These are phyloP conservation scores for Schizophyllum amplum DNA, from an alignment of 1,284 basidiomycete genomes.

Conservation along the genomic window DNA sequence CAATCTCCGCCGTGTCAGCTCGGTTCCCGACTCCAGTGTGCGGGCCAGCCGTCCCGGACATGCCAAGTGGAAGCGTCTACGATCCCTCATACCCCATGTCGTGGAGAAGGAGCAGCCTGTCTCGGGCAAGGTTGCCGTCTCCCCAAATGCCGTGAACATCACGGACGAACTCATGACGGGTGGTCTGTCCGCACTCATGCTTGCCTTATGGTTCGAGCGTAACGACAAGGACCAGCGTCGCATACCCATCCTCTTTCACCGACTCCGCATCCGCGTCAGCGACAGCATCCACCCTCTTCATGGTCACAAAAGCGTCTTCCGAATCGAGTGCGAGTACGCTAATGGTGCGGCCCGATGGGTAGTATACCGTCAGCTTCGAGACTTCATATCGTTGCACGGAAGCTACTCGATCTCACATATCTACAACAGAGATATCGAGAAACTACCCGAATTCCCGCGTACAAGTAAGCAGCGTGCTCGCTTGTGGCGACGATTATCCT, in stretches of 20 bases:
- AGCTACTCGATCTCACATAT: conserved; percentile 89
- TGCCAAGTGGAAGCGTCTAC: conserved; percentile 53
- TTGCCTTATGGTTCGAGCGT: conserved; percentile 86
- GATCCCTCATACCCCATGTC: conserved; percentile 56
- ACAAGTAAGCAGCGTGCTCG: too few species aligned
- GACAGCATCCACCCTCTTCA: conserved; percentile 82
- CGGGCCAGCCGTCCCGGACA: conserved; percentile 24
- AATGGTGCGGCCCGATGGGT: conserved; percentile 96
- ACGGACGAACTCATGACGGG: conserved; percentile 82
- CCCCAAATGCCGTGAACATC: conserved; percentile 58
- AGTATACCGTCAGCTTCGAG: conserved; percentile 88
- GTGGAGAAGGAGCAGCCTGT: conserved; percentile 17
- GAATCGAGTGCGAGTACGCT: conserved; percentile 95
- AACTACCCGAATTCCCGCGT: conserved; percentile 85
- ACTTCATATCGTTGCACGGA: conserved; percentile 87
- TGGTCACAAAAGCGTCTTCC: conserved; percentile 75
- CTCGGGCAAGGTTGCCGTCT: conserved; percentile 28
- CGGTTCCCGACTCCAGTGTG: conserved; percentile 31
- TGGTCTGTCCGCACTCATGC: conserved; percentile 75
- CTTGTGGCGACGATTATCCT: not conserved
- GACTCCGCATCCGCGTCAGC: conserved; percentile 76
- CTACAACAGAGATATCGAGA: conserved; percentile 61
- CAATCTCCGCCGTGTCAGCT: conserved; percentile 30
- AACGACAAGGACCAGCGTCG: conserved; percentile 84
- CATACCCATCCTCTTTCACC: conserved; percentile 83